Conservation (phyloP, 2,329 filamentous ascomycete species). For the Trichophyton verrucosum region DNA sequence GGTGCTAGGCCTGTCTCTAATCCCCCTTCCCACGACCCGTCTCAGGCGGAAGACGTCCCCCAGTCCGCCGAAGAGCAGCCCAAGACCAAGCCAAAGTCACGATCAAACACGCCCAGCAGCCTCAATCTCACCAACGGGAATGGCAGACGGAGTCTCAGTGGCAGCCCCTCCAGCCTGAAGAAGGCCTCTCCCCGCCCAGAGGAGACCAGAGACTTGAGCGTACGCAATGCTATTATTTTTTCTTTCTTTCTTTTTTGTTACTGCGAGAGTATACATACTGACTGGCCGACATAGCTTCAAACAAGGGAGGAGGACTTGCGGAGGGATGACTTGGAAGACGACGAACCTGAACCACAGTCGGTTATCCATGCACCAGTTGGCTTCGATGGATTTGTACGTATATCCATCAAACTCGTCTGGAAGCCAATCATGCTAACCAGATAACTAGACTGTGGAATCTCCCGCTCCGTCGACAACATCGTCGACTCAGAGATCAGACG, state of each 20-base stretch:
- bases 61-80: not conserved
- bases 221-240: not conserved
- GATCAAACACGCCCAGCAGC: not conserved
- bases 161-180: not conserved
- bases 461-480: constrained; percentile 16
- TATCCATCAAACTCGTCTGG: not conserved
- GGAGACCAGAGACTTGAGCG: not conserved
- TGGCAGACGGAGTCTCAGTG: not conserved
- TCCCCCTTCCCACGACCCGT: not conserved
- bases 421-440: constrained; percentile 1
- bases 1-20: not conserved
- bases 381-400: constrained; percentile 62
- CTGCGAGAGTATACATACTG: not conserved
- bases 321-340: constrained; percentile 35
- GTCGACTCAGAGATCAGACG: constrained; percentile 21
- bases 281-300: constrained; percentile 20
- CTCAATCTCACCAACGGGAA: constrained; percentile 2
- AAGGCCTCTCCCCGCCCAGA: not conserved
- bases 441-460: constrained; percentile 10
- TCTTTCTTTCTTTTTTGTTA: not conserved
- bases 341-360: constrained; percentile 60
- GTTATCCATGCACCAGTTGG: constrained; percentile 83
- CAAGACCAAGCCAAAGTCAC: not conserved
- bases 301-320: constrained; percentile 16
- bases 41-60: not conserved